phyloP scores from a whole-genome alignment of 257 asterid genomes.

The Penstemon newberryi region DNA sequence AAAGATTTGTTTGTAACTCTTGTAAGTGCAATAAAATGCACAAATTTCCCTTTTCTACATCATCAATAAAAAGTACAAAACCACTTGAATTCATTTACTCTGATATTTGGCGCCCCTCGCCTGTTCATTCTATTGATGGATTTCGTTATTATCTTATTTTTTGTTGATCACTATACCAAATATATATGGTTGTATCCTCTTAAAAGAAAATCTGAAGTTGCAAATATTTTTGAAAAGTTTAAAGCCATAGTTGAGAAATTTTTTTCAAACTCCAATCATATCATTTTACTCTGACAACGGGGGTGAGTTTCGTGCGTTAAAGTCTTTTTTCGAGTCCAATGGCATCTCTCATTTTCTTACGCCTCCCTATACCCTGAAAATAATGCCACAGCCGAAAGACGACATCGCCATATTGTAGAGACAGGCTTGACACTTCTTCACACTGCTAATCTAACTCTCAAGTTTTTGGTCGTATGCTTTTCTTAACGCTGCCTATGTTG shows the following conservation, averaged over 20 bases:
- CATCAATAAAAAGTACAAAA: neutral
- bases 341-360: slow-evolving; percentile 25
- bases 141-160: slow-evolving; percentile 10
- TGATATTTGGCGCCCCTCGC: slow-evolving; percentile 21
- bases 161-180: neutral
- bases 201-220: neutral
- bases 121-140: neutral
- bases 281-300: slow-evolving; percentile 20
- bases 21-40: too few relatives aligned
- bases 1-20: neutral
- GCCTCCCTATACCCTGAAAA: slow-evolving; percentile 24
- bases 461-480: slow-evolving; percentile 4
- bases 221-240: neutral
- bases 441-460: neutral
- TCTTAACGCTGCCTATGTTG: neutral
- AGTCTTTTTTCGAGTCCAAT: neutral
- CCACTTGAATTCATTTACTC: neutral
- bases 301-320: neutral
- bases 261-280: neutral
- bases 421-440: neutral
- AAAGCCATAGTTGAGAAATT: neutral
- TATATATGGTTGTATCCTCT: slow-evolving; percentile 9
- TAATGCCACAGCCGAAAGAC: slow-evolving; percentile 5
- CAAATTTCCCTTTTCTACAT: neutral
- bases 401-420: neutral